Evolutionary conservation across 495 filamentous ascomycete genomes (phyloP), one percentile per base, ranked within the genome.

Genomic region (Letharia columbiana): DNA sequence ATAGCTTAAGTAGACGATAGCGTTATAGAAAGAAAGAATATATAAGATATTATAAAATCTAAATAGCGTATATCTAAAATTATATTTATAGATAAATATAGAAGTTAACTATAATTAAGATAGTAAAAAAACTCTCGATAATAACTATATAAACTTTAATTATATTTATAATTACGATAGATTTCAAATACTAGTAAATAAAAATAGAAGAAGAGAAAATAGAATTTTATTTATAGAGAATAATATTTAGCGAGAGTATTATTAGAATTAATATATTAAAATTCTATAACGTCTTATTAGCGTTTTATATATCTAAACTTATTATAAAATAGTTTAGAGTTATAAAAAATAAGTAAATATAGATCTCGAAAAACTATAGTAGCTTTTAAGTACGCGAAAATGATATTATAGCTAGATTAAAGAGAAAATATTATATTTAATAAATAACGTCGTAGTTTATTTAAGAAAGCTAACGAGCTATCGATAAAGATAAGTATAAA

Each of bases 391-490:
- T 28, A 8, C 10, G 28, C 12, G 2, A 60, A 60, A 60, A 23
- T 10, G 9, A 10, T 9, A 60, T 6, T 11, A 60, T 37, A 10
- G n/a, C 17, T 2, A 37, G 31, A 4, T 7, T 0, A 31, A 10
- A 37, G 57, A 41, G 33, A 60, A 11, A 37, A 50, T 9, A 18
- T 58, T 15, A 65, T 42, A 17, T 62, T 54, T 33, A 35, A 42
- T 12, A 63, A 67, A 41, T 35, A 35, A 54, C 62, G 35, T 9
- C 13, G 7, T 18, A 67, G 50, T 33, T 41, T 40, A 12, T 67
- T 67, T n/a, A 56, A 58, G 54, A 67, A 67, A 33, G 65, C 20
- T 2, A 62, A 67, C n/a, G 40, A 62, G n/a, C 18, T 67, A n/a
- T 18, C 44, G 9, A 15, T 62, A 12, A 33, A 40, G 49, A 56